Evolutionary conservation across 1,139 yeast species (phyloP).

Genomic region (Meyerozyma sp.): DNA sequence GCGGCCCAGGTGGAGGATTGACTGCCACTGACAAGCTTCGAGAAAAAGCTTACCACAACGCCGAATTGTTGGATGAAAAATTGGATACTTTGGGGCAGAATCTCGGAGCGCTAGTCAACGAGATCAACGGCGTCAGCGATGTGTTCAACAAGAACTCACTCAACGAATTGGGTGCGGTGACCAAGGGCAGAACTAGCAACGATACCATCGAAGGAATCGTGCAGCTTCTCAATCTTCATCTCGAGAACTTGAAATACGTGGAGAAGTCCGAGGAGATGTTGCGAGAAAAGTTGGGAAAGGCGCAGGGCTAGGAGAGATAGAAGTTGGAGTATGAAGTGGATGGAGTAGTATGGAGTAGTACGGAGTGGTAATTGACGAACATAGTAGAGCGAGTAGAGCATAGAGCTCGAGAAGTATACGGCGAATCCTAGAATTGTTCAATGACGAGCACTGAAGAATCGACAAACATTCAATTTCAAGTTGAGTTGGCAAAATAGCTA

Average conservation of each 20-base stretch:
- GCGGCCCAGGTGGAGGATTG: slow-evolving; percentile 12
- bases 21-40: slow-evolving; percentile 75
- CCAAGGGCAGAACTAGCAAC: slow-evolving; percentile 6
- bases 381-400: not conserved
- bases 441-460: too few relatives aligned
- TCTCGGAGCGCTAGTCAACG: slow-evolving; percentile 70
- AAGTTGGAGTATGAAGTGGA: too few relatives aligned
- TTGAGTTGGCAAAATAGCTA: too few relatives aligned
- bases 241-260: slow-evolving; percentile 84
- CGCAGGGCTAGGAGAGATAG: slow-evolving; percentile 1
- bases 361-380: too few relatives aligned
- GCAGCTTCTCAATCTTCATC: slow-evolving; percentile 77
- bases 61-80: slow-evolving; percentile 80
- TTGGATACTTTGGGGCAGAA: slow-evolving; percentile 73
- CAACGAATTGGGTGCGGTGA: slow-evolving; percentile 19
- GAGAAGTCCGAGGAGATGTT: slow-evolving; percentile 67
- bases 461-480: too few relatives aligned
- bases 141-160: slow-evolving; percentile 60
- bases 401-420: not conserved
- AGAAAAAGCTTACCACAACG: slow-evolving; percentile 83
- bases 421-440: too few relatives aligned
- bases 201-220: slow-evolving; percentile 56
- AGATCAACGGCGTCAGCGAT: slow-evolving; percentile 82
- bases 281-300: slow-evolving; percentile 55
- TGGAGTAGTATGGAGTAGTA: not conserved